These are phyloP conservation scores for Diaporthe sp. DNA, from an alignment of 2,329 filamentous ascomycete genomes.

Conservation along the genomic window DNA sequence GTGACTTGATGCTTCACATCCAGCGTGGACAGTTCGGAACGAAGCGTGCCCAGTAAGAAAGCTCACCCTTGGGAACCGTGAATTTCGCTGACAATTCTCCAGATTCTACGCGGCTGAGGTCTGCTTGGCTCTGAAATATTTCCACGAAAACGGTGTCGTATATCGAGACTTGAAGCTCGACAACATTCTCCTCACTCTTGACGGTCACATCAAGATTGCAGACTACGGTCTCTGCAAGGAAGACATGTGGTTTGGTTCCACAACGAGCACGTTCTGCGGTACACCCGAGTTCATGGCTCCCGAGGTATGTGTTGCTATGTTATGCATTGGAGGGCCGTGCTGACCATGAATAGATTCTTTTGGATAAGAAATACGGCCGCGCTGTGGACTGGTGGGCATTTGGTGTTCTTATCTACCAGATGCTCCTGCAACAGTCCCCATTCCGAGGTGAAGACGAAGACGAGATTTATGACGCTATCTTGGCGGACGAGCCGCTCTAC, in stretches of 20 bases:
- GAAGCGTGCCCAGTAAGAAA: constrained; percentile 90
- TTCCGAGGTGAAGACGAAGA: constrained; percentile 99
- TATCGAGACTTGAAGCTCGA: constrained; percentile 96
- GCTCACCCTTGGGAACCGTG: background rate
- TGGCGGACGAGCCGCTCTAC: constrained; percentile 96
- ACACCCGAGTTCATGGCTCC: constrained; percentile 99
- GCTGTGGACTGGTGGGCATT: constrained; percentile 99
- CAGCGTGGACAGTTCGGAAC: constrained; percentile 96
- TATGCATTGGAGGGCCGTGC: background rate
- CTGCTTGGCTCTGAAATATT: constrained; percentile 96
- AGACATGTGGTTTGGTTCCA: constrained; percentile 99
- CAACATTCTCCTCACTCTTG: constrained; percentile 92
- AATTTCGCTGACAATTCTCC: constrained; percentile 44
- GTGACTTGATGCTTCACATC: constrained; percentile 99
- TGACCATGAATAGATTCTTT: constrained; percentile 75
- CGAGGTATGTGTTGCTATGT: constrained; percentile 72
- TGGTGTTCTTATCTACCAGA: constrained; percentile 98
- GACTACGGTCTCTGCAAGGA: constrained; percentile 99
- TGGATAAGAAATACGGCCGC: constrained; percentile 98
- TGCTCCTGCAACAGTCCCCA: constrained; percentile 98
- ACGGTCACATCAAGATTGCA: constrained; percentile 98
- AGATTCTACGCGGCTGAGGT: constrained; percentile 98
- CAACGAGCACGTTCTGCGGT: constrained; percentile 97
- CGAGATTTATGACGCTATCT: constrained; percentile 98
- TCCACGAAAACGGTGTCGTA: constrained; percentile 99